Percentiles rank a stretch among this genome's conserved stretches.
Conservation (phyloP, 1,139 yeast species). For the Geotrichum restrictum region DNA sequence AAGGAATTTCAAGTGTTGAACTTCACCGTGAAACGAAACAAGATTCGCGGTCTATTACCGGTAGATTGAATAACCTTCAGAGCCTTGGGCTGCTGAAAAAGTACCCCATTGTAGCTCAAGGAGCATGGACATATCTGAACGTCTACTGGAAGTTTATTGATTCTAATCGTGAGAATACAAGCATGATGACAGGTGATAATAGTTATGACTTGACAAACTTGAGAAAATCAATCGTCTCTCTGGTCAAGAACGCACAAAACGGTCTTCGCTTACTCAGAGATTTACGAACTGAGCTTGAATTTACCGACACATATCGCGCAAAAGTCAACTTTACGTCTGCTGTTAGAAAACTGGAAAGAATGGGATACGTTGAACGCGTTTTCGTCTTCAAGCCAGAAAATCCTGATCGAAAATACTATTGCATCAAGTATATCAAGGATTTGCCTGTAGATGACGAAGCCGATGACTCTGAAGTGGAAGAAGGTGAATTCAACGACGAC, state of each 20-base stretch:
- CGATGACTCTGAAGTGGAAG: slow-evolving; percentile 29
- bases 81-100: slow-evolving; percentile 37
- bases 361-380: slow-evolving; percentile 56
- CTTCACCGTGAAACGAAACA: slow-evolving; percentile 39
- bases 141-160: slow-evolving; percentile 34
- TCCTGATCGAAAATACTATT: slow-evolving; percentile 48
- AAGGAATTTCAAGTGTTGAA: slow-evolving; percentile 40
- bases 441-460: slow-evolving; percentile 34
- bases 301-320: slow-evolving; percentile 46
- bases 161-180: slow-evolving; percentile 20
- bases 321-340: slow-evolving; percentile 52
- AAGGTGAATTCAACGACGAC: slow-evolving; percentile 38
- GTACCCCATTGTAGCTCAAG: slow-evolving; percentile 36
- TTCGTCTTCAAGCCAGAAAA: slow-evolving; percentile 52
- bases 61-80: slow-evolving; percentile 35
- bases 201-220: slow-evolving; percentile 40
- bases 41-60: slow-evolving; percentile 42
- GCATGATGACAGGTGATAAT: slow-evolving; percentile 5
- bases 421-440: slow-evolving; percentile 59
- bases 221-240: slow-evolving; percentile 47
- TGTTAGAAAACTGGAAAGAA: slow-evolving; percentile 48
- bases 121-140: slow-evolving; percentile 36
- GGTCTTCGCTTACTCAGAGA: slow-evolving; percentile 52
- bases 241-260: slow-evolving; percentile 62
- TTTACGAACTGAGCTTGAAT: slow-evolving; percentile 40